Evolutionary conservation across 805 yeast species (phyloP), one percentile per base, ranked within the genome.

Genomic region (Cyberlindnera veronae): DNA sequence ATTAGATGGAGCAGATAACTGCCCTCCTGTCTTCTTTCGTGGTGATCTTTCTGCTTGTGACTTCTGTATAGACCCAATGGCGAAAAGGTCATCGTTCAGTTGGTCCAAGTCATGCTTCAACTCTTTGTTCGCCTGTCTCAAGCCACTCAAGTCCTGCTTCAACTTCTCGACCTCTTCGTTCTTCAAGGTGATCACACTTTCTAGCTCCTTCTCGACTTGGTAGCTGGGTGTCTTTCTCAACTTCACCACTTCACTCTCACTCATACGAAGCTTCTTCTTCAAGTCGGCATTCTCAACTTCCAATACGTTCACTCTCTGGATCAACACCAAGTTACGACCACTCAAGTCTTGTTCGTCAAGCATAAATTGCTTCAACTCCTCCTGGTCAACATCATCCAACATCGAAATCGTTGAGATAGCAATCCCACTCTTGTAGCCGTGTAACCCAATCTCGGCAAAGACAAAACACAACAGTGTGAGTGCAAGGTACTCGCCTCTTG

Each of bases 291-390:
- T 45, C 32, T 53, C 55, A 36, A 26, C 12, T 33, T 48, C 48
- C 40, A 45, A 15, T 36, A 42, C 12, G 30, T 41, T 30, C 20
- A 39, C 48, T 34, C 37, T 42, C 39, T 43, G 53, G 24, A 30
- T 44, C 45, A 45, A 49, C 6, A 48, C 20, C 40, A 52, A 36
- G 31, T 43, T 46, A 35, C 40, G 50, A 22, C 45, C 49, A 46
- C 24, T 43, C n/a, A 47, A 43, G 35, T 36, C 57, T 23, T 36
- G 51, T 17, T 33, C 53, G 33, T 48, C 59, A 45, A 46, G 45
- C 41, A 44, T 48, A 34, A 32, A 45, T 29, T 16, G 45, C 30
- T 38, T 44, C 45, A 43, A 48, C 33, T 36, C 40, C 29, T 9
- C 23, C 29, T 46, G 44, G 23, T 49, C 46, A 3, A 36, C 46